Base-by-base conservation (phyloP, 2,329 filamentous ascomycete genomes). In the Alternaria panax region DNA sequence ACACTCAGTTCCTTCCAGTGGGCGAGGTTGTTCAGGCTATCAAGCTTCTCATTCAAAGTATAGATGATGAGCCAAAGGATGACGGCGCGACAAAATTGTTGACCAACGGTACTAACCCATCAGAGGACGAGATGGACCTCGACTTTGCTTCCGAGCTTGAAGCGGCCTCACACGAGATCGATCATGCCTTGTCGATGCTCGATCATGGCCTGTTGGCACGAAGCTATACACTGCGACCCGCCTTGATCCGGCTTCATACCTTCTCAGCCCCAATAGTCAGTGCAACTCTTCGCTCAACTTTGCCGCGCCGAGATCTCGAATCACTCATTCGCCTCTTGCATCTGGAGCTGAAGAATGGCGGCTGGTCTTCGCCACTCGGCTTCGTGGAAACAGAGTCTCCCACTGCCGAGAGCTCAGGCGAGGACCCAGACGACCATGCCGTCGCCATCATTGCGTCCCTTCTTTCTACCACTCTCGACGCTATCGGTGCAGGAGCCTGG, bases 401-500 rank as follows among this genome's bases (percentile, higher is more conserved):
- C 2, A 52, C 57, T 4, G 30, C 27, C 2, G 68, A 71, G 8
- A 59, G 77, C 14, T 77, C 81, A 24, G 78, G 80, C n/a, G 82
- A 83, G 7, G 80, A 82, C 4, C 86, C 87, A 0, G 86, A 89
- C 20, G 88, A 92, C 68, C 86, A 87, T 50, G 87, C 88, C 51
- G 89, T 93, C 65, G 83, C 86, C 16, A 85, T 92, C 40, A 89
- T 94, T 62, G 87, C 90, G 16, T 87, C 89, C 64, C 82, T 94
- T 4, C 83, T 93, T 28, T 88, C 88, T 63, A 87, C 88, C 69
- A 91, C 90, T 61, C 83, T 94, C 42, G 91, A 94, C 76, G 88
- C 91, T 0, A 85, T 94, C 16, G 91, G 90, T 2, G 84, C 89
- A 9, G 87, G 87, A 54, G 91, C 91, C 20, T 93, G 91, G 90